A percentile compares a stretch with the other conserved stretches of the same genome.
These are phyloP conservation scores for Solanum sejunctum DNA, from an alignment of 257 asterid species.

Conservation along the genomic window DNA sequence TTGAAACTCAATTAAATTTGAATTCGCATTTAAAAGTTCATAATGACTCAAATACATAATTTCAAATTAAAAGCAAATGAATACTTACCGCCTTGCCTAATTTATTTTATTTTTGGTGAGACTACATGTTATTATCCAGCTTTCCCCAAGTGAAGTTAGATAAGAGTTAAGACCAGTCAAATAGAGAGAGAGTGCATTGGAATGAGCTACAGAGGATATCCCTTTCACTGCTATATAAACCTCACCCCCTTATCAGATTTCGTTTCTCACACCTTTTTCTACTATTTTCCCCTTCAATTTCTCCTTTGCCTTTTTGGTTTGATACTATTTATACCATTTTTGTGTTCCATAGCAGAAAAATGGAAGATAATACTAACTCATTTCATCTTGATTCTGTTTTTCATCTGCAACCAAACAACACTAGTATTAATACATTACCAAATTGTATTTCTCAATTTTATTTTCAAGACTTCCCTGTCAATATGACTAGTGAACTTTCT, in stretches of 20 bases:
- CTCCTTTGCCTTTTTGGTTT: background rate
- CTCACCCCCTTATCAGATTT: slow-evolving; percentile 10
- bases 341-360: slow-evolving; percentile 14
- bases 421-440: background rate
- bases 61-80: rapidly evolving
- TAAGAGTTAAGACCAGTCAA: slow-evolving; percentile 22
- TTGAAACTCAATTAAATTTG: too few species aligned
- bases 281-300: background rate
- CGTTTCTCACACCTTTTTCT: slow-evolving; percentile 13
- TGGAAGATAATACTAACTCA: slow-evolving; percentile 21
- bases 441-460: slow-evolving; percentile 9
- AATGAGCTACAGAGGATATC: slow-evolving; percentile 2
- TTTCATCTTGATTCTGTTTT: slow-evolving; percentile 11
- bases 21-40: too few species aligned
- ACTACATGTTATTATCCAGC: background rate
- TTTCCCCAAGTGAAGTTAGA: background rate
- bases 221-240: slow-evolving; percentile 24
- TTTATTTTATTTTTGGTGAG: background rate
- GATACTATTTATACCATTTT: background rate
- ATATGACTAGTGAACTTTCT: background rate
- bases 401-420: slow-evolving; percentile 15
- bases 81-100: too few species aligned
- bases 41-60: rapidly evolving
- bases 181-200: slow-evolving; percentile 10
- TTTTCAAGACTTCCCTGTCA: background rate